A percentile compares a stretch with the other conserved stretches of the same genome.
Evolutionary conservation across 371 early-diverging fungal species (phyloP).

Genomic region (Mucor irregularis): DNA sequence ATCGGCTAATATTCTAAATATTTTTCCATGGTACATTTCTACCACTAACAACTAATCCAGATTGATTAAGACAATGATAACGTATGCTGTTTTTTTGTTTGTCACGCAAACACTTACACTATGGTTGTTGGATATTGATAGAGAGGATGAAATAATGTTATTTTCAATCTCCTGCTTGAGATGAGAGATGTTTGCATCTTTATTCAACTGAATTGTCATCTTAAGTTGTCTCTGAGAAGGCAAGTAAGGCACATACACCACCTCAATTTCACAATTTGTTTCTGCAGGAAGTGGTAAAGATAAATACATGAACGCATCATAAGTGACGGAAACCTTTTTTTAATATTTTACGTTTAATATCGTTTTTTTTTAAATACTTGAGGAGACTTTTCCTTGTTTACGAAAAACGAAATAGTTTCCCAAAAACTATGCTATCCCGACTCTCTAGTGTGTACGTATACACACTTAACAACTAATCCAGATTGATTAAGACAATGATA

Average conservation of each 20-base stretch:
- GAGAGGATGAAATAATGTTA: not conserved
- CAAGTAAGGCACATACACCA: conserved; percentile 44
- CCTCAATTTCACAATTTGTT: conserved; percentile 32
- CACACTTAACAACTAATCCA: conserved; percentile 37
- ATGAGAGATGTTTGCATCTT: conserved; percentile 51
- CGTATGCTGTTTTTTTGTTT: too few relatives aligned
- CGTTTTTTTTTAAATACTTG: conserved; percentile 22
- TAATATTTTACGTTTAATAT: not conserved
- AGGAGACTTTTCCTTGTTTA: too few relatives aligned
- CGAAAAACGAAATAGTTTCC: too few relatives aligned
- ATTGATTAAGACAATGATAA: not conserved
- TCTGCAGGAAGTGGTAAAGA: conserved; percentile 50
- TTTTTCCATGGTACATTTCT: conserved; percentile 51
- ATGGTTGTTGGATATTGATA: not conserved
- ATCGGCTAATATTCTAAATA: conserved; percentile 59
- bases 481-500: not conserved
- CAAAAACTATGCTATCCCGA: too few relatives aligned
- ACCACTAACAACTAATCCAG: conserved; percentile 38
- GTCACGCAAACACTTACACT: not conserved
- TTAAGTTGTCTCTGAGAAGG: conserved; percentile 21
- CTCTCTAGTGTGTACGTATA: too few relatives aligned
- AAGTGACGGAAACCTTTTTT: conserved; percentile 56
- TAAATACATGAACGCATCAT: conserved; percentile 64
- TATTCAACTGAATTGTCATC: conserved; percentile 18
- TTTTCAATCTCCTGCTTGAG: conserved; percentile 27